Percentiles rank a stretch among this genome's conserved stretches.
phyloP scores from a whole-genome alignment of 495 filamentous ascomycete species.

The Aspergillus bertholletiae region DNA sequence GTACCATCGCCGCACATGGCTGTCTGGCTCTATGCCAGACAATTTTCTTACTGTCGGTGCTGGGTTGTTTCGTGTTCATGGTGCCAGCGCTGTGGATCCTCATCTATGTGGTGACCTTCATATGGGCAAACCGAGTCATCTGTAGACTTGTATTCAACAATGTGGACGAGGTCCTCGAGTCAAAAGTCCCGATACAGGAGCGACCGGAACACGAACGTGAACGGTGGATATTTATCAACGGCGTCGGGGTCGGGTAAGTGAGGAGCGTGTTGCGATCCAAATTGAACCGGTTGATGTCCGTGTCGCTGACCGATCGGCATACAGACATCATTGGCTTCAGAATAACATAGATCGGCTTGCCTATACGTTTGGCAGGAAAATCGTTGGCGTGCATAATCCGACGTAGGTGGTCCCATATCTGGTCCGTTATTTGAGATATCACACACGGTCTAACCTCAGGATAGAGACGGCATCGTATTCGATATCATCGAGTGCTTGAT shows the following conservation, averaged over 20 bases:
- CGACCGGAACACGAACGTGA: constrained; percentile 24
- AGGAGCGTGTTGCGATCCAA: neutral
- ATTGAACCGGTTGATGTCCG: neutral
- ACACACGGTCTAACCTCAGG: neutral
- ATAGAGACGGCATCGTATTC: constrained; percentile 58
- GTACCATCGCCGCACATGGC: constrained; percentile 47
- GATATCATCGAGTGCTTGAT: constrained; percentile 75
- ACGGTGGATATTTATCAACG: constrained; percentile 39
- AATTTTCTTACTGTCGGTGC: constrained; percentile 40
- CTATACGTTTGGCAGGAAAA: constrained; percentile 67
- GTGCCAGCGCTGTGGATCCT: constrained; percentile 50
- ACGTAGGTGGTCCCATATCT: constrained; percentile 42
- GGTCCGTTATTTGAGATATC: neutral
- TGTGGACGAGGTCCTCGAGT: constrained; percentile 19
- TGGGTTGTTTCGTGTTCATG: constrained; percentile 40
- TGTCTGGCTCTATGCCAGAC: constrained; percentile 41
- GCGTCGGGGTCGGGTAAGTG: constrained; percentile 32
- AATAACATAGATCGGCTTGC: constrained; percentile 69
- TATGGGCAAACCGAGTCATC: constrained; percentile 45
- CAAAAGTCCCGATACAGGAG: constrained; percentile 18
- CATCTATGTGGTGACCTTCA: constrained; percentile 27
- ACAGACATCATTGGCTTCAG: constrained; percentile 49
- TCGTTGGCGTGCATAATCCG: constrained; percentile 80
- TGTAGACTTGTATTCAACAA: constrained; percentile 47
- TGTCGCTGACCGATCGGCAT: neutral